Evolutionary conservation across 169 alveolate genomes (phyloP), one percentile per base, ranked within the genome.

Genomic region (Cryptosporidium andersoni): DNA sequence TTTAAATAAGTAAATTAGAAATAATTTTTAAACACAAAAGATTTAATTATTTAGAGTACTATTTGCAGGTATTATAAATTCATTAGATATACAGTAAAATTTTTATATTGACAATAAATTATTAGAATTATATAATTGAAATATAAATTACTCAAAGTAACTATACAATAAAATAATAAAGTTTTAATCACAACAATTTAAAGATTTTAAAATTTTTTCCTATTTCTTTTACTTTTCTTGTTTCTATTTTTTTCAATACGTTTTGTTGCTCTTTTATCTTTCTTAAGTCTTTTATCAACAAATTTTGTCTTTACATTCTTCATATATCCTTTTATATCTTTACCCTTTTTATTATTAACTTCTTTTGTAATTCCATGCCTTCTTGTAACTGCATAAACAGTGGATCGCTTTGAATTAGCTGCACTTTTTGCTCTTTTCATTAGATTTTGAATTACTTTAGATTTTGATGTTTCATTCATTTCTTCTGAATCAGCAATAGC

Each of bases 201-300:
- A n/a, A n/a, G n/a, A n/a, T n/a, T n/a, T n/a, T n/a, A n/a, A n/a
- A n/a, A n/a, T n/a, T 36, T 62, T 39, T 62, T 62, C 2, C 42
- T 62, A 5, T 16, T 34, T 34, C 43, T 58, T 39, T 25, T 56
- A 42, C 82, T 60, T 55, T 85, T 81, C 39, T 89, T 80, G 34
- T 67, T 92, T 58, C 58, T 81, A 48, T 81, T 93, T 89, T 91
- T 92, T 9, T 89, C 80, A 51, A 91, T 82, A 40, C 64, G 91
- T 88, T 94, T 94, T 43, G 92, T 63, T 58, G 96, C 96, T 88
- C 97, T 90, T 81, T 94, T 94, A 90, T 96, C 99, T 89, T 97
- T 95, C 91, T 95, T 97, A 65, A 97, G 81, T 88, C 99, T 93
- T 89, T 93, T 95, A 91, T 97, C 99, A n/a, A 97, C 99, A 80